Conservation (phyloP, 75 land plant genomes). For the Chamaecyparis obtusa region DNA sequence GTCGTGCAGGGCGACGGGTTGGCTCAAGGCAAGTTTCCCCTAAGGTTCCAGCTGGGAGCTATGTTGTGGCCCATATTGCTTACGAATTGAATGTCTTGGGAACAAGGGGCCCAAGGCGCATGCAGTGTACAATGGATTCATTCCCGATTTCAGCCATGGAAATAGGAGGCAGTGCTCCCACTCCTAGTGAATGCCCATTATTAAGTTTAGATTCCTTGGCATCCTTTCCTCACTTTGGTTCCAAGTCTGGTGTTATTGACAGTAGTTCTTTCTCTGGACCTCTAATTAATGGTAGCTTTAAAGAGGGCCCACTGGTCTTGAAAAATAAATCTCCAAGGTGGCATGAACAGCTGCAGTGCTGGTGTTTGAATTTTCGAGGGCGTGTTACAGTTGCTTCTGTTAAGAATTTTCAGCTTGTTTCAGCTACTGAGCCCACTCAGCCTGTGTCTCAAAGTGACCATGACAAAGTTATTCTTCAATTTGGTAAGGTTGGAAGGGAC, state of each 20-base stretch:
- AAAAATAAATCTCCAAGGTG: slow-evolving; percentile 95
- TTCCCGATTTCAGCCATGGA: slow-evolving; percentile 71
- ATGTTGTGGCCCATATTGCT: slow-evolving; percentile 73
- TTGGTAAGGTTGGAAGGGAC: slow-evolving; percentile 87
- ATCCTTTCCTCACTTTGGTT: slow-evolving; percentile 44
- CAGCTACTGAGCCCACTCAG: slow-evolving; percentile 45
- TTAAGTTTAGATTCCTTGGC: slow-evolving; percentile 38
- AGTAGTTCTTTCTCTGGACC: slow-evolving; percentile 29
- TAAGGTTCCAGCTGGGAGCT: slow-evolving; percentile 77
- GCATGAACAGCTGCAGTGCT: slow-evolving; percentile 98
- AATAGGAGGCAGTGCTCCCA: slow-evolving; percentile 71
- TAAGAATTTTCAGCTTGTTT: slow-evolving; percentile 86
- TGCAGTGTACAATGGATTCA: slow-evolving; percentile 79
- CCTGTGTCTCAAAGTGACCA: slow-evolving; percentile 41
- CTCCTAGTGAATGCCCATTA: slow-evolving; percentile 40
- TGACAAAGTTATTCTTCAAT: slow-evolving; percentile 78
- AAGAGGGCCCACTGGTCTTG: slow-evolving; percentile 54
- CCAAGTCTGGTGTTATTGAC: slow-evolving; percentile 48
- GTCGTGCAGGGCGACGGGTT: slow-evolving; percentile 47
- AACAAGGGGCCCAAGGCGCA: slow-evolving; percentile 85
- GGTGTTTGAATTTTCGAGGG: slow-evolving; percentile 97
- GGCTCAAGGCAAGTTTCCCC: slow-evolving; percentile 79
- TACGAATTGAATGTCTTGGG: slow-evolving; percentile 91
- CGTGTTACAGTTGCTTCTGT: slow-evolving; percentile 93
- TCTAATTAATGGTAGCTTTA: slow-evolving; percentile 14